These are phyloP conservation scores for Hansenula lynferdii DNA, from an alignment of 1,139 yeast species.

Conservation along the genomic window DNA sequence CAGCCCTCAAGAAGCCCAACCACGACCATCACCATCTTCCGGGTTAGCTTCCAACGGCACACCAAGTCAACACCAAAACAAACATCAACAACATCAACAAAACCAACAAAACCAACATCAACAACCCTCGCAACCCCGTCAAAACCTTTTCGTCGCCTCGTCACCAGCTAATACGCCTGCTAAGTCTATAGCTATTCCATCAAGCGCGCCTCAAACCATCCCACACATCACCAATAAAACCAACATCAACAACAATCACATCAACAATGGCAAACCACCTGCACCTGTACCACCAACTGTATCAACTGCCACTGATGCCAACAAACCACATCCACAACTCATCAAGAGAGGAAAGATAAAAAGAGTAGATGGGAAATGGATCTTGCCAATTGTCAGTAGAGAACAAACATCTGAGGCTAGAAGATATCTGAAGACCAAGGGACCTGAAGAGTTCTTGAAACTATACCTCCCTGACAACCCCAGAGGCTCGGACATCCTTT, in stretches of 20 bases:
- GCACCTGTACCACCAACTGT: too few species aligned
- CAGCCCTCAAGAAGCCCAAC: neutral
- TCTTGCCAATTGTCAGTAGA: slow-evolving; percentile 30
- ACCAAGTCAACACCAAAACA: neutral
- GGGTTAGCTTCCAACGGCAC: neutral
- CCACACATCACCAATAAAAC: too few species aligned
- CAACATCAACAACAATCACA: too few species aligned
- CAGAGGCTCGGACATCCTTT: slow-evolving; percentile 18
- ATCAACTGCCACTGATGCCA: too few species aligned
- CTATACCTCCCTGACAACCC: slow-evolving; percentile 45
- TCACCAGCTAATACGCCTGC: neutral
- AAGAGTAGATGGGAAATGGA: slow-evolving; percentile 26
- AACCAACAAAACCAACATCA: neutral
- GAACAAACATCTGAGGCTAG: slow-evolving; percentile 48
- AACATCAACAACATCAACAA: neutral
- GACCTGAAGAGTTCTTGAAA: slow-evolving; percentile 53
- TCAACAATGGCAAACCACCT: too few species aligned
- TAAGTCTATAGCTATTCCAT: too few species aligned
- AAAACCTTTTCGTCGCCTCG: neutral
- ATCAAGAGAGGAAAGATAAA: slow-evolving; percentile 5
- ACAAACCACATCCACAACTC: neutral
- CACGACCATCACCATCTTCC: neutral
- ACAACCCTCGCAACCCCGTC: neutral
- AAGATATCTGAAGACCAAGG: slow-evolving; percentile 53
- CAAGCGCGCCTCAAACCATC: too few species aligned